Evolutionary conservation across 257 asterid genomes (phyloP).

Genomic region (Solanum tarijense): DNA sequence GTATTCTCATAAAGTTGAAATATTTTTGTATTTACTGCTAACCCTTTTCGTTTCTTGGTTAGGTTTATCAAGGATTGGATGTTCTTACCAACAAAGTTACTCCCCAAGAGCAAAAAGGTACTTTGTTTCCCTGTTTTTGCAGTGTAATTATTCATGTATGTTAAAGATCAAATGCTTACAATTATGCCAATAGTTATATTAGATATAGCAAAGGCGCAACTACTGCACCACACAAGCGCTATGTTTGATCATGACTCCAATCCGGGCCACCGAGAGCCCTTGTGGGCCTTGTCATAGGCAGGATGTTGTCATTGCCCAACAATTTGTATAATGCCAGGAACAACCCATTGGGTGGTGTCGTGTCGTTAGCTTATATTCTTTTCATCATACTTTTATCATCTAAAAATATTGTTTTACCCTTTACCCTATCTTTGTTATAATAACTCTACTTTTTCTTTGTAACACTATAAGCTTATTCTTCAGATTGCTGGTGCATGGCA

Average conservation of each 20-base stretch:
- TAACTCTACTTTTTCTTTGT: not conserved
- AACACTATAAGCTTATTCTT: not conserved
- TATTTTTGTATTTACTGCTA: not conserved
- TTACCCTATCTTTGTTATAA: not conserved
- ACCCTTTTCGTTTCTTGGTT: not conserved
- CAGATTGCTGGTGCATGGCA: not conserved
- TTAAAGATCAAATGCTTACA: not conserved
- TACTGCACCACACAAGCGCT: not conserved
- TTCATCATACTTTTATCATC: not conserved
- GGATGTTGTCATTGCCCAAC: not conserved
- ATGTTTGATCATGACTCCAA: not conserved
- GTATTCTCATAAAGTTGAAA: not conserved
- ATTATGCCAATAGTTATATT: too few species aligned
- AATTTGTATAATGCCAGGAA: not conserved
- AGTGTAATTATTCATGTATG: not conserved
- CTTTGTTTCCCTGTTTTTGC: not conserved
- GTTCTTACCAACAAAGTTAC: constrained; percentile 87
- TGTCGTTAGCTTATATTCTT: not conserved
- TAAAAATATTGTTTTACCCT: not conserved
- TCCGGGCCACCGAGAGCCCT: not conserved
- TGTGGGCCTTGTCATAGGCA: not conserved
- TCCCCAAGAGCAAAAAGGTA: constrained; percentile 57
- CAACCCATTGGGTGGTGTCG: not conserved
- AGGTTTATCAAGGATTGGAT: constrained; percentile 82
- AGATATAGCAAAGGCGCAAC: not conserved